A percentile compares a stretch with the other conserved stretches of the same genome.
Evolutionary conservation across 805 yeast species (phyloP).

Genomic region (Pichia scutulata): DNA sequence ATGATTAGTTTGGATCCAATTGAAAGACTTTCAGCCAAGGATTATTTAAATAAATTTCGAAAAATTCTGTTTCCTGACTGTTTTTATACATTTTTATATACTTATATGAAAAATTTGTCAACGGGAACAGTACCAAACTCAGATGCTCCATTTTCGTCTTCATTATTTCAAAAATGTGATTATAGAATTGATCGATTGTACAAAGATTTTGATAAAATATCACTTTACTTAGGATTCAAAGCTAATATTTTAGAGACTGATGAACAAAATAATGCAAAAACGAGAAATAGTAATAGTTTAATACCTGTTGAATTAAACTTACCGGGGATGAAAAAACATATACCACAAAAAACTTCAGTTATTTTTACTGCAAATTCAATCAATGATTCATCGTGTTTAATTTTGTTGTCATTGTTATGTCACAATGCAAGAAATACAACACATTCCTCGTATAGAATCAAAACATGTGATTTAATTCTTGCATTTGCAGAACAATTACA

Average conservation of each 20-base stretch:
- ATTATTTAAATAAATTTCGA: slow-evolving; percentile 43
- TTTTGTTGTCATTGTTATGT: slow-evolving; percentile 49
- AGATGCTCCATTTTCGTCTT: neutral
- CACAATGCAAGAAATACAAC: slow-evolving; percentile 55
- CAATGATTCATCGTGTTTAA: slow-evolving; percentile 43
- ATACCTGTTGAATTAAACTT: slow-evolving; percentile 40
- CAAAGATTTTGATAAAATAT: slow-evolving; percentile 46
- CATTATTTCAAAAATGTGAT: slow-evolving; percentile 38
- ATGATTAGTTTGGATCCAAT: slow-evolving; percentile 62
- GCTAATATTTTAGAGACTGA: slow-evolving; percentile 15
- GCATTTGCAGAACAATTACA: slow-evolving; percentile 68
- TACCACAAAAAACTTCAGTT: slow-evolving; percentile 31
- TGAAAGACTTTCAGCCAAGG: slow-evolving; percentile 48
- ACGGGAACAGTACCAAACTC: slow-evolving; percentile 1
- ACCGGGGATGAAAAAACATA: slow-evolving; percentile 45
- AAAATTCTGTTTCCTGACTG: slow-evolving; percentile 53
- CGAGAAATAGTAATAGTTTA: slow-evolving; percentile 13
- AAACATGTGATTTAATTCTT: slow-evolving; percentile 69
- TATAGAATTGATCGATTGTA: slow-evolving; percentile 53
- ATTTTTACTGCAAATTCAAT: slow-evolving; percentile 16
- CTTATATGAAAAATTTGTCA: slow-evolving; percentile 47
- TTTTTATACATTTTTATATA: slow-evolving; percentile 63
- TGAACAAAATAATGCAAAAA: slow-evolving; percentile 3
- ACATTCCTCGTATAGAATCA: slow-evolving; percentile 50
- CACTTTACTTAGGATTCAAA: slow-evolving; percentile 33